Percentiles rank a stretch among this genome's conserved stretches.
These are phyloP conservation scores for Telopea speciosissima DNA, from an alignment of 177 flowering plant species.

Conservation along the genomic window DNA sequence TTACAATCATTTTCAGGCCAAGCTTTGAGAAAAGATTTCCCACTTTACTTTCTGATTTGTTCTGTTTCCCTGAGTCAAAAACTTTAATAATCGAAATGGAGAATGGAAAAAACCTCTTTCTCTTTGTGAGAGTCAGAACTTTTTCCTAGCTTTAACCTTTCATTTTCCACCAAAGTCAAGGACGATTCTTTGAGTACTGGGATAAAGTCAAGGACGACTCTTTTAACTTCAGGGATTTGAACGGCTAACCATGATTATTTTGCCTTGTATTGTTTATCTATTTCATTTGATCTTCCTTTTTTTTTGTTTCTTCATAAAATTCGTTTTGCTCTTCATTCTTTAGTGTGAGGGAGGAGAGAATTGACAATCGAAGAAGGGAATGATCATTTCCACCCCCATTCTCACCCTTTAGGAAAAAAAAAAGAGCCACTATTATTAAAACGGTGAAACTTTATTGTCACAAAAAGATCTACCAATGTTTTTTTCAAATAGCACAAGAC, in stretches of 20 bases:
- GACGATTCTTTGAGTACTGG: background rate
- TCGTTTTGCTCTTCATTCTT: no score
- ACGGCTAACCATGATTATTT: background rate
- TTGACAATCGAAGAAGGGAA: background rate
- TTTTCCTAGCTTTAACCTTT: background rate
- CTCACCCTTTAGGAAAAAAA: no score
- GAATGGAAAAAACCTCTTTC: background rate
- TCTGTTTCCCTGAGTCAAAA: slow-evolving; percentile 2
- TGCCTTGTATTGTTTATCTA: background rate
- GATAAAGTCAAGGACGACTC: slow-evolving; percentile 9
- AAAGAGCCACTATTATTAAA: no score
- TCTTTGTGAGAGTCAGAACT: slow-evolving; percentile 5
- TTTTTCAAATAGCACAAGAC: no score
- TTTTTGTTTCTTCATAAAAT: no score
- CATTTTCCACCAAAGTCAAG: slow-evolving; percentile 9
- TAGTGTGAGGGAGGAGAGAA: background rate
- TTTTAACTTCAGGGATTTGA: background rate
- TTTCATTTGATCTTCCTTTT: no score
- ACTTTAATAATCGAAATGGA: background rate
- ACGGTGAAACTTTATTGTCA: no score
- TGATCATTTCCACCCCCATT: background rate
- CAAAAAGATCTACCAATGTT: no score
- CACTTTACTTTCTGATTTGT: background rate
- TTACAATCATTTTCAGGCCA: slow-evolving; percentile 5
- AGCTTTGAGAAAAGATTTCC: background rate